Base-by-base conservation (phyloP, 2,329 filamentous ascomycete species). In the Thielaviopsis euricoi region DNA sequence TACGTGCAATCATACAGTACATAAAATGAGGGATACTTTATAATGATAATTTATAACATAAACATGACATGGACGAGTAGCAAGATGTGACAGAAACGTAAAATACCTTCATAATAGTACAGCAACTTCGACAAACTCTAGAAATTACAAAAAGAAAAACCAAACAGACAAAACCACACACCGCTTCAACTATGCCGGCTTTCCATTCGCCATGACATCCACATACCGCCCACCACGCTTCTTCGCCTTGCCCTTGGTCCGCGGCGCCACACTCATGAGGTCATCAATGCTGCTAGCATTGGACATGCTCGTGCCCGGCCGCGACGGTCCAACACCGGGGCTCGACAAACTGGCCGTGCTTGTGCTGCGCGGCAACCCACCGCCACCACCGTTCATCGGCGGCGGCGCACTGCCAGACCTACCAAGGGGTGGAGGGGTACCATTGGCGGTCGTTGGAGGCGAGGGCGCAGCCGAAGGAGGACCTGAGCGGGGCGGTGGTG, bases 201-300 rank as follows among this genome's bases (percentile, higher is more conserved):
- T 21, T 5, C 55, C 55, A 51, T 87, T 84, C 10, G 86, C 86
- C 89, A 97, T 96, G 61, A 98, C 89, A 77, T 98, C 93, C 29
- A 98, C 84, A 74, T 98, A 98, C 26, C 90, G 77, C 29, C 89
- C 85, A 22, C 85, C 82, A 76, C 89, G 95, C 74, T 89, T 88
- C 65, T 80, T 75, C 69, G 86, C 88, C 69, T 81, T 86, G 0
- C 76, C 77, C 5, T 76, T 73, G 64, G 86, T 90, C 62, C 87
- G 79, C 19, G 86, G 79, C 3, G 86, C 81, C 4, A 86, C 83
- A 5, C 87, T 87, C 22, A 98, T 74, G 62, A 98, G 74, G 68
- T 98, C 93, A 65, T 98, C 93, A 66, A 98, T 94, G 64, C 86
- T 93, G 70, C 85, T 94, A n/a, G 89, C 88, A 66, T 88, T 89